Evolutionary conservation across 768 basidiomycete genomes (phyloP), one percentile per base, ranked within the genome.

Genomic region (Collybia nuda): DNA sequence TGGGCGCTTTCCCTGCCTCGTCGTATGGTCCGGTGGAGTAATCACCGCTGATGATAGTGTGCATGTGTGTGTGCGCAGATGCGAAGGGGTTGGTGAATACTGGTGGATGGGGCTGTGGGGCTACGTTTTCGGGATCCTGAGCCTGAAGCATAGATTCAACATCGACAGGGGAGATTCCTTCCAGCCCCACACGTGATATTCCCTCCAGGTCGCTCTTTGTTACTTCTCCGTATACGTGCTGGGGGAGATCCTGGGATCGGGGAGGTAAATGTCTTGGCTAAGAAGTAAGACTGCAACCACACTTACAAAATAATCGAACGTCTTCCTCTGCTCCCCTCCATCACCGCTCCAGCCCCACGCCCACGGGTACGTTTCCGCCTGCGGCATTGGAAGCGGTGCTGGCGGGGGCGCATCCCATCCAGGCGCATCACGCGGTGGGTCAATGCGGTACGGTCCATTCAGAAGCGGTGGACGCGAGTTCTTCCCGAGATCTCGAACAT

Each of bases 381-480:
- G 52, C 2, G 50, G 18, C 26, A 38, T 23, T 7, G 56, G 54
- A 11, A 37, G 35, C n/a, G n/a, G n/a, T n/a, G n/a, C n/a, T 6
- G 44, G 47, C 3, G 54, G 57, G 7, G 54, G 38, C 44, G 51
- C 37, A 36, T 56, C 57, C 57, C 57, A 58, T 2, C 57, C 55
- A 23, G 57, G 57, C 6, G 51, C 57, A 40, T 56, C 57, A 7
- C 40, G 15, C 2, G 57, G 57, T 14, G 48, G 51, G 6, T 43
- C 54, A 9, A 56, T 44, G 26, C 44, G 45, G 41, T 58, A 58
- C 5, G 57, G 51, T 1, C 57, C 57, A 24, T 54, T 48, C 40
- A 44, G 38, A 6, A 58, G 37, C 40, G 51, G 48, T 6, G 57
- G 47, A 12, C 26, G 47, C 21, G n/a, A 11, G 15, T 47, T 17